A percentile compares a stretch with the other conserved stretches of the same genome.
Conservation (phyloP, 768 basidiomycete genomes). For the Boletus edulis region DNA sequence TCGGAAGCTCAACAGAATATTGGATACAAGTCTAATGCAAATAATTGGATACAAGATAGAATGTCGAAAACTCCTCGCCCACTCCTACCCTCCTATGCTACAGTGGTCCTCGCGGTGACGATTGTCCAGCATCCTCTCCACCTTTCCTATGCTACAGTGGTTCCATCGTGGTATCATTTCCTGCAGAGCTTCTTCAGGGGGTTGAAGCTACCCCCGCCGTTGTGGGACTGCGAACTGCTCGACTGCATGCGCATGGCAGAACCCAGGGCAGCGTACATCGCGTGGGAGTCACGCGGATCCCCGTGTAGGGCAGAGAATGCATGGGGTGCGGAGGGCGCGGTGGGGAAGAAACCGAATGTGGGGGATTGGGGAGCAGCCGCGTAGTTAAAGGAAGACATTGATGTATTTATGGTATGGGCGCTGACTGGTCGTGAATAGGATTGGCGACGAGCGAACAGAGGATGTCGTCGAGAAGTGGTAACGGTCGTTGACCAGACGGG, state of each 20-base stretch:
- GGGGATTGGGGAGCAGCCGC: slow-evolving; percentile 49
- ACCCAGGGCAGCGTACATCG: slow-evolving; percentile 54
- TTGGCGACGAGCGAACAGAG: neutral
- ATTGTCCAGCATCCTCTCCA: too few species aligned
- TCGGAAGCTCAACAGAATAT: too few species aligned
- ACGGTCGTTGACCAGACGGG: slow-evolving; percentile 5
- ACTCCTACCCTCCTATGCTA: slow-evolving; percentile 25
- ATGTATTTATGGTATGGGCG: too few species aligned
- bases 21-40: neutral
- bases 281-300: slow-evolving; percentile 58
- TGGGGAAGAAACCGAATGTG: slow-evolving; percentile 59
- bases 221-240: slow-evolving; percentile 25
- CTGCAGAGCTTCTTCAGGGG: slow-evolving; percentile 38
- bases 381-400: slow-evolving; percentile 45
- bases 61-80: slow-evolving; percentile 17
- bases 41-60: slow-evolving; percentile 18
- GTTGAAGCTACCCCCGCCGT: slow-evolving; percentile 23
- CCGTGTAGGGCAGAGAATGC: slow-evolving; percentile 56
- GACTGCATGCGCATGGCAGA: slow-evolving; percentile 25
- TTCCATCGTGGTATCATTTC: slow-evolving; percentile 1
- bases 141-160: slow-evolving; percentile 30
- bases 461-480: slow-evolving; percentile 6
- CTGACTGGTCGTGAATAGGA: neutral
- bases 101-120: slow-evolving; percentile 6
- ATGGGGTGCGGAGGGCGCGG: slow-evolving; percentile 51